Conservation (phyloP, 1,139 yeast genomes). For the Chernovozyma aurita region DNA sequence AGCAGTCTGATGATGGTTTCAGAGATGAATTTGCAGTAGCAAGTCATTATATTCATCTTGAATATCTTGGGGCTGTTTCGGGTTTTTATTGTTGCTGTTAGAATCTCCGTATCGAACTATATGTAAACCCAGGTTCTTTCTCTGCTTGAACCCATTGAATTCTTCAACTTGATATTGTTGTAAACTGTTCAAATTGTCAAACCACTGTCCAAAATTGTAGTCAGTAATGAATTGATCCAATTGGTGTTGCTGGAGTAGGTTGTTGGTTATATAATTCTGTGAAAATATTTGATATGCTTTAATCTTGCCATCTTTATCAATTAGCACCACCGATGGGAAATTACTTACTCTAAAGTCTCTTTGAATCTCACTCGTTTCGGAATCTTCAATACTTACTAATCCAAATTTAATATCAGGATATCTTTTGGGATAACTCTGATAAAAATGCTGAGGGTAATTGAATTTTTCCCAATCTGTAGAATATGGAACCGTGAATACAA, state of each 20-base stretch:
- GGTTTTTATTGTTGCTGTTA: too few relatives aligned
- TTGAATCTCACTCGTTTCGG: slow-evolving; percentile 17
- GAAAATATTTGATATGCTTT: slow-evolving; percentile 25
- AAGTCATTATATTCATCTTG: too few relatives aligned
- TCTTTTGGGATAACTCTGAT: slow-evolving; percentile 23
- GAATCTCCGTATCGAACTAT: slow-evolving; percentile 10
- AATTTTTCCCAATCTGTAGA: slow-evolving; percentile 28
- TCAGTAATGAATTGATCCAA: slow-evolving; percentile 17
- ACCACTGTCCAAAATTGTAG: slow-evolving; percentile 20
- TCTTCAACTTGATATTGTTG: slow-evolving; percentile 7
- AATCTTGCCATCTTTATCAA: slow-evolving; percentile 18
- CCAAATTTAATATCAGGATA: slow-evolving; percentile 17
- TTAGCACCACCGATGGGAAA: slow-evolving; percentile 31
- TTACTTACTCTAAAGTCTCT: slow-evolving; percentile 25
- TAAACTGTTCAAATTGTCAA: slow-evolving; percentile 11
- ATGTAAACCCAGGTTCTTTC: slow-evolving; percentile 17
- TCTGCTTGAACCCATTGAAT: slow-evolving; percentile 12
- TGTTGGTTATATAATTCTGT: slow-evolving; percentile 18
- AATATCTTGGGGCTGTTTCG: too few relatives aligned
- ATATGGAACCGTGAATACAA: slow-evolving; percentile 24
- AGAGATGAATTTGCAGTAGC: too few relatives aligned
- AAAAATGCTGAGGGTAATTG: slow-evolving; percentile 32
- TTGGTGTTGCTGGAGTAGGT: slow-evolving; percentile 16
- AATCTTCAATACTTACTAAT: slow-evolving; percentile 22
- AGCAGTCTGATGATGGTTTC: too few relatives aligned